Percentiles rank a stretch among this genome's conserved stretches.
These are phyloP conservation scores for Candida chilensis DNA, from an alignment of 805 yeast species.

Conservation along the genomic window DNA sequence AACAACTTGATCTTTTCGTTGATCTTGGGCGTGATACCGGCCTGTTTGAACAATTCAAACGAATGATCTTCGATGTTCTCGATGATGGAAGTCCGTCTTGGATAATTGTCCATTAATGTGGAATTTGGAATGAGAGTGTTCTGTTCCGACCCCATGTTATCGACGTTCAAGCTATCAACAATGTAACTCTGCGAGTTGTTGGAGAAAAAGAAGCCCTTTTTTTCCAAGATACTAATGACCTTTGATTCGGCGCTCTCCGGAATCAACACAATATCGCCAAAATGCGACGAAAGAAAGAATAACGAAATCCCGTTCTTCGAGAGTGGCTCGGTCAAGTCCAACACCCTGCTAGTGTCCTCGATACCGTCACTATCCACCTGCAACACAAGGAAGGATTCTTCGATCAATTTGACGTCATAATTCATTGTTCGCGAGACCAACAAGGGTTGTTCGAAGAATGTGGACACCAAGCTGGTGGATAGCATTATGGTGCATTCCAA, in stretches of 20 bases:
- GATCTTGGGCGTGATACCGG: conserved; percentile 34
- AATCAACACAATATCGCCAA: conserved; percentile 53
- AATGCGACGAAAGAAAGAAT: conserved; percentile 55
- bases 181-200: conserved; percentile 34
- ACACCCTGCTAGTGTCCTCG: conserved; percentile 41
- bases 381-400: conserved; percentile 37
- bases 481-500: conserved; percentile 56
- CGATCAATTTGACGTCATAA: conserved; percentile 29
- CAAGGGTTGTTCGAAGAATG: conserved; percentile 29
- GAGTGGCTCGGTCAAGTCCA: conserved; percentile 51
- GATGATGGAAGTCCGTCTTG: too few relatives aligned
- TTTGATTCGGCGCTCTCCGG: conserved; percentile 34
- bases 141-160: too few relatives aligned
- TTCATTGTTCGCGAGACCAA: conserved; percentile 16
- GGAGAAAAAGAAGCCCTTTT: conserved; percentile 32
- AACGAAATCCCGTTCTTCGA: conserved; percentile 46
- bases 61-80: conserved; percentile 19
- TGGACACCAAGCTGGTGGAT: conserved; percentile 23
- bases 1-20: conserved; percentile 29
- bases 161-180: too few relatives aligned
- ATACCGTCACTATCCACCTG: conserved; percentile 56
- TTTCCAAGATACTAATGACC: conserved; percentile 35
- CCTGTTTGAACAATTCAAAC: conserved; percentile 22
- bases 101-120: too few relatives aligned
- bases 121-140: not conserved